Evolutionary conservation across 2,329 filamentous ascomycete genomes (phyloP).

Genomic region (Lasiodiplodia theobromae): DNA sequence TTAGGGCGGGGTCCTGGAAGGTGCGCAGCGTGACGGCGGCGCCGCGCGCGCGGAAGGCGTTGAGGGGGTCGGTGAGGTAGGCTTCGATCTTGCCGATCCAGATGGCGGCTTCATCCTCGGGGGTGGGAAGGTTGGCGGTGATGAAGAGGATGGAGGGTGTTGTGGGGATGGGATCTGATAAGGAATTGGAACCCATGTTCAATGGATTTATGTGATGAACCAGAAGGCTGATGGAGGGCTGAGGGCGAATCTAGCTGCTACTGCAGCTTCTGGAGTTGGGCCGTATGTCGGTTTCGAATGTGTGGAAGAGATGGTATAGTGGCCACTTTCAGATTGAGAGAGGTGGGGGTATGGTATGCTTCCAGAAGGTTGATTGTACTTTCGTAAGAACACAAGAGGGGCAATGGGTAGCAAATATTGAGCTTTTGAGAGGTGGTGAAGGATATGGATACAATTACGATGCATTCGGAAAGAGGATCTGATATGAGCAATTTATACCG

Average conservation of each 20-base stretch:
- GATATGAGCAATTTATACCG: constrained; percentile 9
- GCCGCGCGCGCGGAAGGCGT: constrained; percentile 2
- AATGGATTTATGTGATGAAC: neutral
- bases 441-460: neutral
- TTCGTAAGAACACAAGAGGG: neutral
- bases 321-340: neutral
- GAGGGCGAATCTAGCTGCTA: neutral
- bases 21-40: constrained; percentile 12
- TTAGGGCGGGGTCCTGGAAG: constrained; percentile 13
- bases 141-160: constrained; percentile 24
- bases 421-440: neutral
- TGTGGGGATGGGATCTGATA: neutral
- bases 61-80: constrained; percentile 7
- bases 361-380: neutral
- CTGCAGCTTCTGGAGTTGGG: neutral
- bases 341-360: neutral
- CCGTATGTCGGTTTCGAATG: neutral
- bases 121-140: constrained; percentile 15
- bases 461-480: constrained; percentile 7
- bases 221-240: neutral
- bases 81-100: constrained; percentile 27
- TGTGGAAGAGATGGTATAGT: neutral
- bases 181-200: neutral
- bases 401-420: neutral
- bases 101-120: neutral